These are phyloP conservation scores for Xylaria scruposa DNA, from an alignment of 495 filamentous ascomycete genomes.

Conservation along the genomic window DNA sequence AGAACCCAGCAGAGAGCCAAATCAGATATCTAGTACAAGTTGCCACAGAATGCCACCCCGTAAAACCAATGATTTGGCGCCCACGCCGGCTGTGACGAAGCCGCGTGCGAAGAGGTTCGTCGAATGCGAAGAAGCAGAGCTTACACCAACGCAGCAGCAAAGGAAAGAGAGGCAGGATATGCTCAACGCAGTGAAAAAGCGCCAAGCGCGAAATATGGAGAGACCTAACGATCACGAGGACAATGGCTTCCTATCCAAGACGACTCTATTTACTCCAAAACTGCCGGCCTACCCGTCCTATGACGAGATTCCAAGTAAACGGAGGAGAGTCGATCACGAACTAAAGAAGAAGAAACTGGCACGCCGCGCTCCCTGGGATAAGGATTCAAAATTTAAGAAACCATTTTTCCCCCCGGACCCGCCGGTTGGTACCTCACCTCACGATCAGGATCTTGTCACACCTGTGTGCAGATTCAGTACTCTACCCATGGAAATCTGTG, in stretches of 20 bases:
- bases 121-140: constrained; percentile 7
- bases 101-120: not conserved
- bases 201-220: not conserved
- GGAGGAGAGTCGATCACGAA: not conserved
- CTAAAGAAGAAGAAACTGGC: not conserved
- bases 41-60: not conserved
- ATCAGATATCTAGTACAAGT: not conserved
- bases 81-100: not conserved
- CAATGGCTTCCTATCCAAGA: not conserved
- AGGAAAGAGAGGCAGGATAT: constrained; percentile 3
- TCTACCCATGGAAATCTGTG: constrained; percentile 43
- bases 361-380: constrained; percentile 19
- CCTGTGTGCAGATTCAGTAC: constrained; percentile 17
- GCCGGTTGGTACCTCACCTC: not conserved
- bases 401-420: constrained; percentile 1
- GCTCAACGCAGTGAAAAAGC: not conserved
- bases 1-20: not conserved
- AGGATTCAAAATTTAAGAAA: constrained; percentile 23
- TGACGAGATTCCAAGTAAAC: constrained; percentile 4
- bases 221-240: not conserved
- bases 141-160: not conserved
- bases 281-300: constrained; percentile 3
- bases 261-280: not conserved
- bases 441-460: not conserved
- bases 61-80: not conserved